Base-by-base conservation (phyloP, 108 stramenopile species). In the Chaetoceros muelleri region DNA sequence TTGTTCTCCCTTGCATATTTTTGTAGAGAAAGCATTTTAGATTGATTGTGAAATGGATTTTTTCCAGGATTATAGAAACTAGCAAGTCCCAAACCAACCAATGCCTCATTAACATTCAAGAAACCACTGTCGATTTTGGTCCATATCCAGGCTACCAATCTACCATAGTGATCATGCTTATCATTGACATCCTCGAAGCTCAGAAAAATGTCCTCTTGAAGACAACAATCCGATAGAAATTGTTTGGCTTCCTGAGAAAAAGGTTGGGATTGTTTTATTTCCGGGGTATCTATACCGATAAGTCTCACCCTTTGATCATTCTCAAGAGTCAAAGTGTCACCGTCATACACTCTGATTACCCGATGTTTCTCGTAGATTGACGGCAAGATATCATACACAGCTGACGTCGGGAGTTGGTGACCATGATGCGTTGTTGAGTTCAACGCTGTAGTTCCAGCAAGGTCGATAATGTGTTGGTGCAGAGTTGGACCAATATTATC, bases 171-270 rank as follows among this genome's bases (percentile, higher is more conserved):
- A 73, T 84, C 82, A 51, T 76, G 55, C 29, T 70, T 74, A n/a
- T 80, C 72, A 18, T 53, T 57, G 44, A 58, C 52, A 22, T 45
- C 30, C 19, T 66, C 63, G 46, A 63, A 70, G 0, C 69, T 52
- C 7, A 88, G 30, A 62, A 65, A 82, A 24, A 88, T 66, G 44
- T 74, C 63, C 44, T 69, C 66, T 29, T 80, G 67, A 52, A 80
- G 28, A 61, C 82, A 84, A 52, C 60, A 64, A 44, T 48, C 49
- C 46, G 75, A 78, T 0, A 80, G 82, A 56, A 84, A 88, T 27
- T 79, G 74, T 44, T 82, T 84, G n/a, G 86, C 86, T 63, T 88
- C 86, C 30, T 78, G 26, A 2, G 86, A 70, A 72, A 73, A 88
- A 1, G 80, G 71, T 56, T 88, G 76, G n/a, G 75, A 75, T 61